These are phyloP conservation scores for Cyberlindnera japonica DNA, from an alignment of 805 yeast genomes.

Conservation along the genomic window DNA sequence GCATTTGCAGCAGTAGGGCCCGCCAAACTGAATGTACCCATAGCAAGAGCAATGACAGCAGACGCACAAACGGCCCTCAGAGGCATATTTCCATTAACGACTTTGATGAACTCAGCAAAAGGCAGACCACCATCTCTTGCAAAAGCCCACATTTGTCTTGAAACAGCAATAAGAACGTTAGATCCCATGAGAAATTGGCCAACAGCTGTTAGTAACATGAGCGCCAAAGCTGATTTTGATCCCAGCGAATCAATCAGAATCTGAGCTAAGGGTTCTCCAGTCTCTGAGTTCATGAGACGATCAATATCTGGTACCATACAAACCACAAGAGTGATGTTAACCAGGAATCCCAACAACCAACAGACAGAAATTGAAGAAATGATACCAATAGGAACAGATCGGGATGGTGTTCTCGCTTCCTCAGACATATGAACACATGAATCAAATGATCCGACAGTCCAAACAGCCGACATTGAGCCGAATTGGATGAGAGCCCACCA, in stretches of 20 bases:
- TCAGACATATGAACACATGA: slow-evolving; percentile 72
- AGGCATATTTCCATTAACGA: slow-evolving; percentile 56
- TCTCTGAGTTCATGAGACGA: slow-evolving; percentile 38
- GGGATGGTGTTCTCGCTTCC: slow-evolving; percentile 60
- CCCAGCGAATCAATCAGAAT: slow-evolving; percentile 61
- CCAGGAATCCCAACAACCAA: slow-evolving; percentile 54
- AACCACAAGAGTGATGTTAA: slow-evolving; percentile 51
- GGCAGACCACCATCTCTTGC: slow-evolving; percentile 77
- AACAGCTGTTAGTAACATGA: slow-evolving; percentile 53
- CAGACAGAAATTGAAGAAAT: slow-evolving; percentile 54
- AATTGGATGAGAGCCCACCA: slow-evolving; percentile 54
- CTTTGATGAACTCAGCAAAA: slow-evolving; percentile 49
- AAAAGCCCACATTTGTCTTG: slow-evolving; percentile 71
- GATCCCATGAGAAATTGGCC: slow-evolving; percentile 68
- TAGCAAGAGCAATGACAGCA: slow-evolving; percentile 32
- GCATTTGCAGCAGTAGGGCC: slow-evolving; percentile 43
- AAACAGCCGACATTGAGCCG: slow-evolving; percentile 61
- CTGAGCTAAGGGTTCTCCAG: slow-evolving; percentile 67
- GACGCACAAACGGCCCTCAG: slow-evolving; percentile 52
- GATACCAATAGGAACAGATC: slow-evolving; percentile 64
- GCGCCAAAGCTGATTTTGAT: slow-evolving; percentile 58
- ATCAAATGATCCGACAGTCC: slow-evolving; percentile 77
- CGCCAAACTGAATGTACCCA: slow-evolving; percentile 39
- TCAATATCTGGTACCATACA: slow-evolving; percentile 46
- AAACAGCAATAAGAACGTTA: slow-evolving; percentile 54